A percentile compares a stretch with the other conserved stretches of the same genome.
phyloP scores from a whole-genome alignment of 2,329 filamentous ascomycete species.

The Pseudogymnoascus destructans region DNA sequence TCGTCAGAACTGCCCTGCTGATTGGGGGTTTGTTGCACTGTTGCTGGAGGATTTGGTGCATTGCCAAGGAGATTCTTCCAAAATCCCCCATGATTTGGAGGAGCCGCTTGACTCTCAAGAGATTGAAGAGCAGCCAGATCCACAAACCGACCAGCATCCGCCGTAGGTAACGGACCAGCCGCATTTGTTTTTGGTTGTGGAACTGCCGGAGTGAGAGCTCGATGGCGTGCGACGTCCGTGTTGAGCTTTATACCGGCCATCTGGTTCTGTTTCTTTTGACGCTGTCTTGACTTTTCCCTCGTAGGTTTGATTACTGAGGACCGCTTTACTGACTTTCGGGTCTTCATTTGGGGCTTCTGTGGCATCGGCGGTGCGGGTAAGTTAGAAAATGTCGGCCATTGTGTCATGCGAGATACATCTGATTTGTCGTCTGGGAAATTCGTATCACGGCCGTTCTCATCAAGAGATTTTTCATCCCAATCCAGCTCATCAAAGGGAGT shows the following conservation, averaged over 20 bases:
- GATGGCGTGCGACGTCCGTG: slow-evolving; percentile 46
- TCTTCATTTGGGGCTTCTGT: slow-evolving; percentile 16
- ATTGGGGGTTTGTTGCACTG: neutral
- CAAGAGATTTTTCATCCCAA: slow-evolving; percentile 16
- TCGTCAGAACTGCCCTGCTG: neutral
- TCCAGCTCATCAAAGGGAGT: slow-evolving; percentile 16
- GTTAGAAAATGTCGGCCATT: slow-evolving; percentile 18
- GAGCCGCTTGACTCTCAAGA: slow-evolving; percentile 32
- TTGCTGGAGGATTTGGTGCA: neutral
- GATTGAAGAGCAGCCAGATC: slow-evolving; percentile 47
- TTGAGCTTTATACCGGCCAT: slow-evolving; percentile 54
- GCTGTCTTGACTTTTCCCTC: slow-evolving; percentile 41
- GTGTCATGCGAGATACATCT: slow-evolving; percentile 13
- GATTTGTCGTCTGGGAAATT: neutral
- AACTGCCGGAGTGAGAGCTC: slow-evolving; percentile 34
- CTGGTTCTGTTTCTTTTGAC: slow-evolving; percentile 47
- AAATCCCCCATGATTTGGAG: slow-evolving; percentile 17
- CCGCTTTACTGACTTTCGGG: slow-evolving; percentile 11
- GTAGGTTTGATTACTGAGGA: slow-evolving; percentile 27
- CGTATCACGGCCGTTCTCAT: slow-evolving; percentile 17
- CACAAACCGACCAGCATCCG: slow-evolving; percentile 27
- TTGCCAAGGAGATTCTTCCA: slow-evolving; percentile 18
- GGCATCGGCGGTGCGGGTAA: slow-evolving; percentile 14
- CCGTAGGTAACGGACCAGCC: slow-evolving; percentile 10
- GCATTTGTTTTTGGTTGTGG: slow-evolving; percentile 22